Evolutionary conservation across 2,329 filamentous ascomycete genomes (phyloP).

Genomic region (Fusarium begoniae): DNA sequence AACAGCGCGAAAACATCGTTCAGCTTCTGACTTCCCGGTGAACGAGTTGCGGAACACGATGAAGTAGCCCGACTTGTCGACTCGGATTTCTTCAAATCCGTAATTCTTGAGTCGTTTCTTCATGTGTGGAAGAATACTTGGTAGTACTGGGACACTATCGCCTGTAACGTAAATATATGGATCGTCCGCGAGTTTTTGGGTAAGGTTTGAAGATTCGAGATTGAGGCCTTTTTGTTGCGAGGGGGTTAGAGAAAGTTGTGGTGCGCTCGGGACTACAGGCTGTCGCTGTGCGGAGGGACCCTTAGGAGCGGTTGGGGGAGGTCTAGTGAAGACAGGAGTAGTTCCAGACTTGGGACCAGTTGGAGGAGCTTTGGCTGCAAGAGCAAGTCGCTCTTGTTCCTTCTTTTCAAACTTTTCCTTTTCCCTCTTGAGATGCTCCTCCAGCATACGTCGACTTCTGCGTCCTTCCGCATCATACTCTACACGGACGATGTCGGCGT

Average conservation of each 20-base stretch:
- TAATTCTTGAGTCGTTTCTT: slow-evolving; percentile 89
- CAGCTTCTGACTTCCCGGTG: slow-evolving; percentile 80
- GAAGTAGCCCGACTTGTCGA: slow-evolving; percentile 89
- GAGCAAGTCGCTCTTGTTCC: slow-evolving; percentile 49
- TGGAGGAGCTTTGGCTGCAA: slow-evolving; percentile 49
- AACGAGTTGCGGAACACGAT: slow-evolving; percentile 86
- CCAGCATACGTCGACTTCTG: slow-evolving; percentile 81
- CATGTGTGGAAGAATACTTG: slow-evolving; percentile 86
- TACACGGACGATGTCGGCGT: slow-evolving; percentile 79
- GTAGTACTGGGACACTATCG: slow-evolving; percentile 85
- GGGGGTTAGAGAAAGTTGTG: slow-evolving; percentile 47
- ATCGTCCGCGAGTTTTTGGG: slow-evolving; percentile 75
- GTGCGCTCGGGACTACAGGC: slow-evolving; percentile 38
- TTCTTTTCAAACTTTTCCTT: slow-evolving; percentile 70
- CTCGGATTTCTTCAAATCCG: slow-evolving; percentile 80
- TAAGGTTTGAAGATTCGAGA: slow-evolving; percentile 72
- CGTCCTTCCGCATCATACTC: slow-evolving; percentile 90
- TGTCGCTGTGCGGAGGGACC: slow-evolving; percentile 73
- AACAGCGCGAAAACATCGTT: slow-evolving; percentile 80
- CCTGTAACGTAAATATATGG: slow-evolving; percentile 94
- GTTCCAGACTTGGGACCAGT: slow-evolving; percentile 50
- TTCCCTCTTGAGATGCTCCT: slow-evolving; percentile 75
- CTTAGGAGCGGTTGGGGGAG: slow-evolving; percentile 87
- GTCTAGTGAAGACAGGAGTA: slow-evolving; percentile 48
- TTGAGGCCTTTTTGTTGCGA: slow-evolving; percentile 49